These are phyloP conservation scores for Trichoderma cornu-damae DNA, from an alignment of 2,329 filamentous ascomycete genomes.

Conservation along the genomic window DNA sequence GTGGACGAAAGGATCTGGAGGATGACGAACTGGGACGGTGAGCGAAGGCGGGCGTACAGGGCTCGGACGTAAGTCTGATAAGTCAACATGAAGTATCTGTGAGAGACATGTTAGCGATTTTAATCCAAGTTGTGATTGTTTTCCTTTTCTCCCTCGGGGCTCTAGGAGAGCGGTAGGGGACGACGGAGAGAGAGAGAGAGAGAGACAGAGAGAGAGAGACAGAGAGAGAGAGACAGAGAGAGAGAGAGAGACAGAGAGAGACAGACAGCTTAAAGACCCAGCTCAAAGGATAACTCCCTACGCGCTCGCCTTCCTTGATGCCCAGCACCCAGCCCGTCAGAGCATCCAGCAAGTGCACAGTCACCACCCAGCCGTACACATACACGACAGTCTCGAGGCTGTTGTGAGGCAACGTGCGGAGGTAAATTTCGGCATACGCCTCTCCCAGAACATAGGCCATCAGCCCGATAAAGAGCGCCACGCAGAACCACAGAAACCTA, in stretches of 20 bases:
- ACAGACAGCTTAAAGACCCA: slow-evolving; percentile 66
- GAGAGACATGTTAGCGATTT: background rate
- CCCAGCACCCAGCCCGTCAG: slow-evolving; percentile 63
- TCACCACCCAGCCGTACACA: slow-evolving; percentile 65
- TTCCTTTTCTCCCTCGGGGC: too few relatives aligned
- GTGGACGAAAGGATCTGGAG: slow-evolving; percentile 61
- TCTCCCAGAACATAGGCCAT: slow-evolving; percentile 64
- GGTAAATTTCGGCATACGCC: slow-evolving; percentile 63
- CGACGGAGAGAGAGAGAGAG: too few relatives aligned
- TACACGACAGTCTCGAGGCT: slow-evolving; percentile 63
- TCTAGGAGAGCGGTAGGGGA: too few relatives aligned
- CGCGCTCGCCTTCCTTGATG: slow-evolving; percentile 59
- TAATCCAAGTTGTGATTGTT: too few relatives aligned
- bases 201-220: too few relatives aligned
- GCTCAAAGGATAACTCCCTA: slow-evolving; percentile 64
- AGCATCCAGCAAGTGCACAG: slow-evolving; percentile 59
- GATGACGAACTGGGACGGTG: slow-evolving; percentile 58
- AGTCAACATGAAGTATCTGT: slow-evolving; percentile 60
- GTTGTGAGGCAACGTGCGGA: slow-evolving; percentile 61
- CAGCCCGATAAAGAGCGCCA: slow-evolving; percentile 57
- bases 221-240: background rate
- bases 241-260: background rate
- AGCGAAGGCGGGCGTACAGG: slow-evolving; percentile 62
- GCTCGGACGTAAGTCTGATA: slow-evolving; percentile 68
- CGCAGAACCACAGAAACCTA: slow-evolving; percentile 64